Evolutionary conservation across 2,329 filamentous ascomycete genomes (phyloP).

Genomic region (Metarhizium guizhouense): DNA sequence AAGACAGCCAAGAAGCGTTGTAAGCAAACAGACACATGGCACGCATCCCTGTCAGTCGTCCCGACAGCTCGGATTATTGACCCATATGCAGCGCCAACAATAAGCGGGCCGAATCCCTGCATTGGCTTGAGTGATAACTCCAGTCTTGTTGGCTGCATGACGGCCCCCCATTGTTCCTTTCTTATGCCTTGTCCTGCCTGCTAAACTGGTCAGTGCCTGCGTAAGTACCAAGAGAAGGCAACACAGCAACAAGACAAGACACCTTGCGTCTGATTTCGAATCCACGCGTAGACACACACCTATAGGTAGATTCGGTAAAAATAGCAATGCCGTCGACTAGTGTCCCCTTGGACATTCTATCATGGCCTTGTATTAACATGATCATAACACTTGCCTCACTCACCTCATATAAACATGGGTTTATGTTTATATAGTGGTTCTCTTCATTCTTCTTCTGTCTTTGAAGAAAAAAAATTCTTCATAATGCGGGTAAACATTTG

Average conservation of each 20-base stretch:
- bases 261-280: too few species aligned
- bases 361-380: neutral
- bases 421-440: too few species aligned
- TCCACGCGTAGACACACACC: neutral
- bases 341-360: neutral
- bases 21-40: neutral
- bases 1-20: neutral
- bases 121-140: neutral
- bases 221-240: neutral
- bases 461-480: too few species aligned
- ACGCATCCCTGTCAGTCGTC: conserved; percentile 1
- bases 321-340: neutral
- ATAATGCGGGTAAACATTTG: too few species aligned
- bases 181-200: neutral
- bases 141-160: neutral
- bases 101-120: conserved; percentile 7
- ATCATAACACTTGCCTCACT: neutral
- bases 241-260: neutral
- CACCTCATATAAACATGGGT: too few species aligned
- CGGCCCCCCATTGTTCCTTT: neutral
- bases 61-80: conserved; percentile 7
- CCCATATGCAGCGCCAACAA: conserved; percentile 2
- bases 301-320: neutral
- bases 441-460: too few species aligned
- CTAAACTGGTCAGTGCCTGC: neutral